Conservation (phyloP, 164 flowering plant genomes). For the Kalanchoe fedtschenkoi region DNA sequence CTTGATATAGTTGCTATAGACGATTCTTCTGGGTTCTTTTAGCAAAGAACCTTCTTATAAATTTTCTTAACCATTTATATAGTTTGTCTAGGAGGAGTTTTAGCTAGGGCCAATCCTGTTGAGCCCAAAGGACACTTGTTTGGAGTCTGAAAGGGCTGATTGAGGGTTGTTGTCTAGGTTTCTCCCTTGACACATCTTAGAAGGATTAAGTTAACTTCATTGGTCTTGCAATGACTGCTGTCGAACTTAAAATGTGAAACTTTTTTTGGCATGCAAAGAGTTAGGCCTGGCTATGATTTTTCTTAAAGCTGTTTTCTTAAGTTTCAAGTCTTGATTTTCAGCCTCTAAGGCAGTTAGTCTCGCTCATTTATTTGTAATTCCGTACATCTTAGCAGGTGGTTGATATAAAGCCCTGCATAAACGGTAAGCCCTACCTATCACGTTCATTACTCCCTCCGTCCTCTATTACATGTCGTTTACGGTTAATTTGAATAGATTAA, state of each 20-base stretch:
- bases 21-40: neutral
- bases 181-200: neutral
- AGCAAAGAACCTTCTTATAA: neutral
- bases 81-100: neutral
- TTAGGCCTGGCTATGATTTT: too few relatives aligned
- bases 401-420: too few relatives aligned
- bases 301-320: too few relatives aligned
- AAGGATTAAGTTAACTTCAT: neutral
- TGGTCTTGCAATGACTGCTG: neutral
- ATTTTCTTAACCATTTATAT: neutral
- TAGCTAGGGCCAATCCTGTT: neutral
- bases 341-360: too few relatives aligned
- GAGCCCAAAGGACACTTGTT: neutral
- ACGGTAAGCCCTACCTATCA: too few relatives aligned
- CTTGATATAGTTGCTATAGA: constrained; percentile 12
- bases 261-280: too few relatives aligned
- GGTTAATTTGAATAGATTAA: too few relatives aligned
- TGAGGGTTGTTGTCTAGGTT: neutral
- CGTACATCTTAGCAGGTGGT: too few relatives aligned
- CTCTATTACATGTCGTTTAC: too few relatives aligned
- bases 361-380: too few relatives aligned
- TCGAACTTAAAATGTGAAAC: neutral
- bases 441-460: too few relatives aligned
- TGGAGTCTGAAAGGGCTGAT: neutral
- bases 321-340: too few relatives aligned